Conservation (phyloP, 2,329 filamentous ascomycete species). For the Scytalidium sp. region DNA sequence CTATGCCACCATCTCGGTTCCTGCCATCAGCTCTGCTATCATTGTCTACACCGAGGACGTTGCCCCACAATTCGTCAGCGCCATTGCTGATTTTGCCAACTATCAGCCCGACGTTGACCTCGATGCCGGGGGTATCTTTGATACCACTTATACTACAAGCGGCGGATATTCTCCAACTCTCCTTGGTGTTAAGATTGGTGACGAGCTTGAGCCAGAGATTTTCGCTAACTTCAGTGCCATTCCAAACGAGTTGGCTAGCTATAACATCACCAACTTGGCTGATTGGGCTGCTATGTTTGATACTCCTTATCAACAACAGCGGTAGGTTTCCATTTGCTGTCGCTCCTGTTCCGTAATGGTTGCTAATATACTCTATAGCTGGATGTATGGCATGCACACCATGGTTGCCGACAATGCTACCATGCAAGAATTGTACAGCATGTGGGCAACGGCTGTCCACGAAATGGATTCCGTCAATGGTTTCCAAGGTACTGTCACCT, state of each 20-base stretch:
- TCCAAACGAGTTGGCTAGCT: neutral
- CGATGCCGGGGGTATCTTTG: slow-evolving; percentile 9
- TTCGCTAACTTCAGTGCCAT: slow-evolving; percentile 15
- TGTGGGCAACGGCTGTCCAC: neutral
- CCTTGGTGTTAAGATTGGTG: slow-evolving; percentile 13
- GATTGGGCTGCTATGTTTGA: slow-evolving; percentile 8
- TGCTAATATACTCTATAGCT: neutral
- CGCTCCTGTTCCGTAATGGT: neutral
- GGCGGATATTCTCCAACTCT: slow-evolving; percentile 1
- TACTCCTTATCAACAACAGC: slow-evolving; percentile 11
- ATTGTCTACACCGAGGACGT: slow-evolving; percentile 7
- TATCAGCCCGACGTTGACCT: slow-evolving; percentile 4
- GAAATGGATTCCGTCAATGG: neutral
- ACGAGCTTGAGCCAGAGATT: slow-evolving; percentile 6
- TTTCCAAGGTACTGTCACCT: neutral
- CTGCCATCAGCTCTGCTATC: slow-evolving; percentile 10
- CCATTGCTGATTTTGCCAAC: slow-evolving; percentile 6
- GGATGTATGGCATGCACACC: neutral
- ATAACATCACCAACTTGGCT: slow-evolving; percentile 6
- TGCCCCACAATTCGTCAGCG: slow-evolving; percentile 9
- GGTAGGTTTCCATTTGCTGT: slow-evolving; percentile 4
- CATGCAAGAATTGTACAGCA: neutral
- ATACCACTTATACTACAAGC: slow-evolving; percentile 7
- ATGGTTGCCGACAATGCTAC: neutral
- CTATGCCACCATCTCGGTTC: slow-evolving; percentile 19